These are phyloP conservation scores for Tetracentron sinense DNA, from an alignment of 164 flowering plant species.

Conservation along the genomic window DNA sequence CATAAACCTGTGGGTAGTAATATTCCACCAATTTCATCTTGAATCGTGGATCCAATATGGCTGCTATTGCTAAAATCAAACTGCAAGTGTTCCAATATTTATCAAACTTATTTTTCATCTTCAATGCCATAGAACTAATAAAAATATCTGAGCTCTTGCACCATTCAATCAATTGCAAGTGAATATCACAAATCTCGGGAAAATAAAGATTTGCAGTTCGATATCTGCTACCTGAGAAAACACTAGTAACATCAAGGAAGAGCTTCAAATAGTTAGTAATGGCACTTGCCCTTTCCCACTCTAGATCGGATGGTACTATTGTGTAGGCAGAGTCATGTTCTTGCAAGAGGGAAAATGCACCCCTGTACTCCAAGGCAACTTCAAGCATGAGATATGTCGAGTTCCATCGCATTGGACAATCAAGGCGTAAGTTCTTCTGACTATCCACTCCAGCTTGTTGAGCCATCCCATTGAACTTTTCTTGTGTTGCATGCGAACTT, in stretches of 20 bases:
- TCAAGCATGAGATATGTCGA: slow-evolving; percentile 66
- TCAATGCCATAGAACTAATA: slow-evolving; percentile 48
- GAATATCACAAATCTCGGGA: slow-evolving; percentile 60
- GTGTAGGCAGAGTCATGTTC: slow-evolving; percentile 41
- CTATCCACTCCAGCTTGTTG: slow-evolving; percentile 37
- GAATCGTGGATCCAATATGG: slow-evolving; percentile 65
- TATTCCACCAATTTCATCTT: slow-evolving; percentile 76
- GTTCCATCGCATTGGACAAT: slow-evolving; percentile 50
- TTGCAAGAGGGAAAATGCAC: slow-evolving; percentile 43
- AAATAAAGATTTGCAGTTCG: slow-evolving; percentile 62
- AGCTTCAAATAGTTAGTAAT: slow-evolving; percentile 49
- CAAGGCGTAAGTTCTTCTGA: slow-evolving; percentile 43
- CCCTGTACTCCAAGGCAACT: slow-evolving; percentile 47
- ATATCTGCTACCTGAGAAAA: slow-evolving; percentile 36
- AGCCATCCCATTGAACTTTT: slow-evolving; percentile 48
- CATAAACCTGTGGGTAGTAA: slow-evolving; percentile 60
- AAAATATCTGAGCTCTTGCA: slow-evolving; percentile 50
- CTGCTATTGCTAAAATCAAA: slow-evolving; percentile 54
- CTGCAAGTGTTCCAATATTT: slow-evolving; percentile 66
- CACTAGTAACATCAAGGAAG: slow-evolving; percentile 44
- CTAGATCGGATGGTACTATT: slow-evolving; percentile 37
- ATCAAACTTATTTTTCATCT: slow-evolving; percentile 63
- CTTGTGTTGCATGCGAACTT: slow-evolving; percentile 42
- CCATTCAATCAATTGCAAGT: slow-evolving; percentile 54
- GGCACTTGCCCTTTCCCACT: slow-evolving; percentile 59